phyloP scores from a whole-genome alignment of 208 protist species.

The Porcisia deanei region DNA sequence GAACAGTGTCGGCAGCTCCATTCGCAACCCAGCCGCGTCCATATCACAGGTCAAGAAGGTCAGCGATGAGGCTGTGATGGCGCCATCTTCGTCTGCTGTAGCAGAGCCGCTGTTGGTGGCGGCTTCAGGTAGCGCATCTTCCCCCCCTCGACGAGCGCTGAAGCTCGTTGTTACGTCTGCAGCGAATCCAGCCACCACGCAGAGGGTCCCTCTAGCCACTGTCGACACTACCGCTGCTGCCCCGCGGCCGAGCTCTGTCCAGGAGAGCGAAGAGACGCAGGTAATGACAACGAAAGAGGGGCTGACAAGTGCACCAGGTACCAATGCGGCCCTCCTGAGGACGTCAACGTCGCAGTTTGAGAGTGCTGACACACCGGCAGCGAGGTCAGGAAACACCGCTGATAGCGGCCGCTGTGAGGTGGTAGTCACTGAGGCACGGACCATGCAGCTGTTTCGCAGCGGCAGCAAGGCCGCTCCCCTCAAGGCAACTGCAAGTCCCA shows the following conservation, averaged over 20 bases:
- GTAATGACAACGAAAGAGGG: not conserved
- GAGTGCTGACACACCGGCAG: not conserved
- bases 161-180: not conserved
- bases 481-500: not conserved
- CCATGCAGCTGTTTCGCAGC: not conserved
- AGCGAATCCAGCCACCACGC: not conserved
- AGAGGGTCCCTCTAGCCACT: not conserved
- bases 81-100: not conserved
- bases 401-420: not conserved
- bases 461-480: not conserved
- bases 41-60: not conserved
- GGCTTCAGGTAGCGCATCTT: not conserved
- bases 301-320: not conserved
- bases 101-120: not conserved
- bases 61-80: not conserved
- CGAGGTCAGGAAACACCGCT: not conserved
- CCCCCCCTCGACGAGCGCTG: conserved; percentile 4
- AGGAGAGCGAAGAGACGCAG: not conserved
- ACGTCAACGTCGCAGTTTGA: not conserved
- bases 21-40: not conserved
- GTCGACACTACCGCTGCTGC: not conserved
- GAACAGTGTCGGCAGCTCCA: not conserved
- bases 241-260: not conserved
- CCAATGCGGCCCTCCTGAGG: not conserved
- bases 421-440: not conserved